A percentile compares a stretch with the other conserved stretches of the same genome.
Evolutionary conservation across 2,329 filamentous ascomycete species (phyloP).

Genomic region (Cladosporium oxysporum): DNA sequence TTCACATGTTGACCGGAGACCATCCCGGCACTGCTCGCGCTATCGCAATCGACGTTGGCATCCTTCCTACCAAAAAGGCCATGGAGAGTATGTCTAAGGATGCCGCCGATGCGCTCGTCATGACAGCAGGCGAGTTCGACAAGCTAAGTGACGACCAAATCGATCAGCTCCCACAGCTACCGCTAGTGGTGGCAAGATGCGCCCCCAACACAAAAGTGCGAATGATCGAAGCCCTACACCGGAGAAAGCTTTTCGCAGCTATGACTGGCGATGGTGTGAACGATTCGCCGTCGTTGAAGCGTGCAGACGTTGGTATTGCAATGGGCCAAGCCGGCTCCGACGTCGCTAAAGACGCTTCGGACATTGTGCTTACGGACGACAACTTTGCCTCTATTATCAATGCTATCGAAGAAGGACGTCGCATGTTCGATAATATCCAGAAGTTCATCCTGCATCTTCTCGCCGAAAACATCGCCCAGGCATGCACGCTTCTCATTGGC

Average conservation of each 20-base stretch:
- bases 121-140: conserved; percentile 63
- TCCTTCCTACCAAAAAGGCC: conserved; percentile 57
- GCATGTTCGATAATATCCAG: conserved; percentile 86
- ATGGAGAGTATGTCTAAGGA: conserved; percentile 60
- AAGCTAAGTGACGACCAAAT: conserved; percentile 73
- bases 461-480: conserved; percentile 79
- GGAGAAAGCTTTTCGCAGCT: conserved; percentile 73
- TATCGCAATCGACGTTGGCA: conserved; percentile 77
- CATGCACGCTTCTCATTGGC: conserved; percentile 75
- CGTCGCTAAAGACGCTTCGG: conserved; percentile 77
- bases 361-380: conserved; percentile 86
- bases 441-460: conserved; percentile 81
- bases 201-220: conserved; percentile 84
- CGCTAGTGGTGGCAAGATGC: conserved; percentile 80
- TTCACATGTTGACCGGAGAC: conserved; percentile 87
- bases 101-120: conserved; percentile 67
- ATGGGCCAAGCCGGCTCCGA: conserved; percentile 82
- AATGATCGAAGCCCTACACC: conserved; percentile 85
- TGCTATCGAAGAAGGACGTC: conserved; percentile 76
- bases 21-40: conserved; percentile 76
- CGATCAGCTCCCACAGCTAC: conserved; percentile 72
- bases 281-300: conserved; percentile 77
- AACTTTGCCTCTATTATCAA: conserved; percentile 84
- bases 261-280: conserved; percentile 92
- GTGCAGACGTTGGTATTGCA: conserved; percentile 81